Evolutionary conservation across 768 basidiomycete genomes (phyloP).

Genomic region (Calvatia gigantea): DNA sequence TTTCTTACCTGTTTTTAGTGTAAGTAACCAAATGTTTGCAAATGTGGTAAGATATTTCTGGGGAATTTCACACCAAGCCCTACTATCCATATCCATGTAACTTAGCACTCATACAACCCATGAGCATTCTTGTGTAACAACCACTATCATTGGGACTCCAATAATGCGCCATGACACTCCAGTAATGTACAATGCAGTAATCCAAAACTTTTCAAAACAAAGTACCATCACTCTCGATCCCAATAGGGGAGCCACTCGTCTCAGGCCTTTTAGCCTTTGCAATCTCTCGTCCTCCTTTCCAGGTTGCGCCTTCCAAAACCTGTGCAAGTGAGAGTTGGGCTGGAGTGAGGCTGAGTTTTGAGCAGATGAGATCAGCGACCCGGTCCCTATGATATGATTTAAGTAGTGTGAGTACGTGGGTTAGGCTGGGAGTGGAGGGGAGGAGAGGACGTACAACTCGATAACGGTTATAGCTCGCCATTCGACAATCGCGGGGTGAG

Average conservation of each 20-base stretch:
- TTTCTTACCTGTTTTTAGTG: no score
- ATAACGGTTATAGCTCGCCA: slow-evolving; percentile 97
- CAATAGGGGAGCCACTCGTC: slow-evolving; percentile 81
- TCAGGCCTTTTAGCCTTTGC: slow-evolving; percentile 72
- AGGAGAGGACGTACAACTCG: slow-evolving; percentile 58
- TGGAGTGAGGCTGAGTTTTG: slow-evolving; percentile 44
- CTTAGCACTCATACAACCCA: no score
- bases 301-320: slow-evolving; percentile 91
- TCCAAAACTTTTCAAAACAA: no score
- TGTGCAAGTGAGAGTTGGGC: slow-evolving; percentile 75
- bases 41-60: no score
- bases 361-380: slow-evolving; percentile 67
- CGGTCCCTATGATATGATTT: slow-evolving; percentile 58
- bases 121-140: no score
- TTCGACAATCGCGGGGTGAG: slow-evolving; percentile 89
- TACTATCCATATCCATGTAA: no score
- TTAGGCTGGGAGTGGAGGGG: background rate
- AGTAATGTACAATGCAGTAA: no score
- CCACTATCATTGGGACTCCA: no score
- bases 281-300: slow-evolving; percentile 95
- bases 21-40: no score
- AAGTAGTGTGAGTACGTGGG: background rate
- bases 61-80: no score
- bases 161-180: no score
- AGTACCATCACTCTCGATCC: slow-evolving; percentile 83